These are phyloP conservation scores for Clathrospora elynae DNA, from an alignment of 2,329 filamentous ascomycete species.

Conservation along the genomic window DNA sequence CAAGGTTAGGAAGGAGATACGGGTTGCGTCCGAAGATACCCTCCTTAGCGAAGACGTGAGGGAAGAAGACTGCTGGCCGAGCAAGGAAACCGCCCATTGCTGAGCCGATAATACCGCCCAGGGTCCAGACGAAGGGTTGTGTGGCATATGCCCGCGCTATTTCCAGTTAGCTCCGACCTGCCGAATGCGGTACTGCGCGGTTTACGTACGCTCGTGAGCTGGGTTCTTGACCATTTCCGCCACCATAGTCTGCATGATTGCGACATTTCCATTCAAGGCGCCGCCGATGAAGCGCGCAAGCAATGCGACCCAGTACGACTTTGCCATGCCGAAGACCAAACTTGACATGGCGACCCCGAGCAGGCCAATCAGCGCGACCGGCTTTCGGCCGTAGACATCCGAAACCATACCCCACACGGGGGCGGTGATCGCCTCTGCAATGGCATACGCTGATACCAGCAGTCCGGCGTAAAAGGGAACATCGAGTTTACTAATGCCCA, in stretches of 20 bases:
- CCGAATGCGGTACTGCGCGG: neutral
- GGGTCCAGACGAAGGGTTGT: conserved; percentile 92
- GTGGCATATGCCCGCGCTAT: conserved; percentile 82
- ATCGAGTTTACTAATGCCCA: conserved; percentile 45
- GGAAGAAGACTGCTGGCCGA: conserved; percentile 75
- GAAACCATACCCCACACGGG: conserved; percentile 60
- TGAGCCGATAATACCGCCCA: conserved; percentile 84
- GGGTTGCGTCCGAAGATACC: conserved; percentile 79
- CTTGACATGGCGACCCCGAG: conserved; percentile 82
- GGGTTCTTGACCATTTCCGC: conserved; percentile 86
- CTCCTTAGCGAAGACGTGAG: conserved; percentile 68
- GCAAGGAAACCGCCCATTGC: conserved; percentile 88
- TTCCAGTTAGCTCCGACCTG: conserved; percentile 12
- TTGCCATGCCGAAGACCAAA: conserved; percentile 78
- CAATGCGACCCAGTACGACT: conserved; percentile 83
- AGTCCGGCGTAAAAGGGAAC: conserved; percentile 83
- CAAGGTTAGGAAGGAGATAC: conserved; percentile 85
- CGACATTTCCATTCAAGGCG: conserved; percentile 87
- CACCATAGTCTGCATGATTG: conserved; percentile 89
- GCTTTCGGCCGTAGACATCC: conserved; percentile 49
- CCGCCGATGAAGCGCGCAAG: conserved; percentile 77
- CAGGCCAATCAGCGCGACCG: conserved; percentile 58
- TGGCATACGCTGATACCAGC: conserved; percentile 86
- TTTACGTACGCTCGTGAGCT: conserved; percentile 80
- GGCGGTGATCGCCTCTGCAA: conserved; percentile 83